These are phyloP conservation scores for Talaromyces atroroseus DNA, from an alignment of 2,329 filamentous ascomycete genomes.

Conservation along the genomic window DNA sequence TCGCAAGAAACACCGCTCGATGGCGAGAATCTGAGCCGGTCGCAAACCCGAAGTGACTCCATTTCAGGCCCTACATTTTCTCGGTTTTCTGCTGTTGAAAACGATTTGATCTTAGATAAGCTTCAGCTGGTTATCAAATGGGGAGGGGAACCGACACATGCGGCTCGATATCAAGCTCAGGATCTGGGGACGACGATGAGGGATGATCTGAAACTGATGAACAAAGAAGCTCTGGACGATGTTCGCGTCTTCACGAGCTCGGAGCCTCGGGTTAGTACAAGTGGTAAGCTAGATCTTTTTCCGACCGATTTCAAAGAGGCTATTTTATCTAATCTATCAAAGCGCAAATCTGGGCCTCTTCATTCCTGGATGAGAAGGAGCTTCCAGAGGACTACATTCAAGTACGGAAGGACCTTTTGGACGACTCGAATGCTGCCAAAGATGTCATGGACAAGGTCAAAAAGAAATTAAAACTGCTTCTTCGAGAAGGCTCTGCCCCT, in stretches of 20 bases:
- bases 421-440: conserved; percentile 97
- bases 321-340: conserved; percentile 12
- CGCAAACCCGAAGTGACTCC: conserved; percentile 69
- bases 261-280: conserved; percentile 87
- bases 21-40: conserved; percentile 35
- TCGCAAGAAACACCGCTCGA: conserved; percentile 19
- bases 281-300: conserved; percentile 42
- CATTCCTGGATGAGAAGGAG: conserved; percentile 83
- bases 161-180: conserved; percentile 89
- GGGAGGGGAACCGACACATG: conserved; percentile 97
- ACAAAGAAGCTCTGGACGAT: conserved; percentile 84
- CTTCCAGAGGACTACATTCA: conserved; percentile 79
- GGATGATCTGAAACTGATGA: conserved; percentile 88
- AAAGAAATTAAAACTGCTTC: conserved; percentile 92
- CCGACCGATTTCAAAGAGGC: not conserved
- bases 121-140: conserved; percentile 97
- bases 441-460: conserved; percentile 99
- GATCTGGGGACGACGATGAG: conserved; percentile 94
- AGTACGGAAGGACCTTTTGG: conserved; percentile 87
- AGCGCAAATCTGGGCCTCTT: conserved; percentile 90
- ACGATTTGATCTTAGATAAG: conserved; percentile 90
- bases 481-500: conserved; percentile 88
- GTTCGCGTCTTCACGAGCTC: conserved; percentile 95
- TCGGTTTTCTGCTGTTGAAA: conserved; percentile 86
- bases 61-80: conserved; percentile 87